phyloP scores from a whole-genome alignment of 208 protist genomes.

The Phytomonas francai region DNA sequence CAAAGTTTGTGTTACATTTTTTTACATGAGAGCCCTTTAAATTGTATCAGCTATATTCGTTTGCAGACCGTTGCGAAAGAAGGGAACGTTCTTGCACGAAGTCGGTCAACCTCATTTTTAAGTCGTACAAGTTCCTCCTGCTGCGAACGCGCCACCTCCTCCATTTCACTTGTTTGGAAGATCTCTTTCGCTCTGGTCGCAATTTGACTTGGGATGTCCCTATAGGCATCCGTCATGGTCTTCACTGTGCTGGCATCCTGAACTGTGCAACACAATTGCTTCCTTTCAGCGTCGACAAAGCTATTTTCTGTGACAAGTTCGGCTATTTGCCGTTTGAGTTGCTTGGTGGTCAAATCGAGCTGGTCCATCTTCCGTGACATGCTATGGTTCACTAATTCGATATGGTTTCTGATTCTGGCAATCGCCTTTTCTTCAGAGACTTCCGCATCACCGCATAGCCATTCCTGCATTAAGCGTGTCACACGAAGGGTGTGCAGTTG shows the following conservation, averaged over 20 bases:
- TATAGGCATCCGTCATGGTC: slow-evolving; percentile 45
- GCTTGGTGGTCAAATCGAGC: slow-evolving; percentile 32
- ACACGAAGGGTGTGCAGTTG: slow-evolving; percentile 92
- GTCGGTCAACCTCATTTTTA: slow-evolving; percentile 78
- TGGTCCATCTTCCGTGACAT: slow-evolving; percentile 80
- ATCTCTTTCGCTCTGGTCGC: slow-evolving; percentile 67
- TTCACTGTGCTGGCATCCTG: slow-evolving; percentile 52
- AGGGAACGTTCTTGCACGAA: slow-evolving; percentile 84
- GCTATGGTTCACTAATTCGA: slow-evolving; percentile 50
- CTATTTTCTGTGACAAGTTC: slow-evolving; percentile 75
- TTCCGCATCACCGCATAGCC: slow-evolving; percentile 72
- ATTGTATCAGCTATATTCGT: slow-evolving; percentile 13
- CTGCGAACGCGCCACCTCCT: slow-evolving; percentile 77
- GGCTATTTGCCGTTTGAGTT: slow-evolving; percentile 55
- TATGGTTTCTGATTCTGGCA: slow-evolving; percentile 60
- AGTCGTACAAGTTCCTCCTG: slow-evolving; percentile 80
- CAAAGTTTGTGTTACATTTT: slow-evolving; percentile 1
- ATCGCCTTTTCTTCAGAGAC: slow-evolving; percentile 58
- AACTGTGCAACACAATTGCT: slow-evolving; percentile 34
- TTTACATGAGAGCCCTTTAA: slow-evolving; percentile 8
- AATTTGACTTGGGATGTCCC: not conserved
- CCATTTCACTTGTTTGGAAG: slow-evolving; percentile 68
- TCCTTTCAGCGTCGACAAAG: slow-evolving; percentile 31
- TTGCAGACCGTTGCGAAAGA: slow-evolving; percentile 89
- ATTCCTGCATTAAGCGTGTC: slow-evolving; percentile 92